These are phyloP conservation scores for Phytopythium kandeliae DNA, from an alignment of 352 stramenopile species.

Conservation along the genomic window DNA sequence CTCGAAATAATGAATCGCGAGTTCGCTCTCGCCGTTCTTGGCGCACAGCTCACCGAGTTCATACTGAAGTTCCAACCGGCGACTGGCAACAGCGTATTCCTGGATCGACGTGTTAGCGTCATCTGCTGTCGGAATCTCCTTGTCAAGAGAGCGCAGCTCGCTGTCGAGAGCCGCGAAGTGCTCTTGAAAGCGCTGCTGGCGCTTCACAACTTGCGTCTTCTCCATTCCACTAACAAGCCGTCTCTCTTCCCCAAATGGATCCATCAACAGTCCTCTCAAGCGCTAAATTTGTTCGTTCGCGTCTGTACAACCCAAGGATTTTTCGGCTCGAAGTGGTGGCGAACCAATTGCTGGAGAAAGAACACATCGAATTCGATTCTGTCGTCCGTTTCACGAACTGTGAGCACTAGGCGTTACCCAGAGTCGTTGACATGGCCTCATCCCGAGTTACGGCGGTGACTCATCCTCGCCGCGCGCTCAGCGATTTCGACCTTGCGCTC, in stretches of 20 bases:
- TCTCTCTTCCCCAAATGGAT: not conserved
- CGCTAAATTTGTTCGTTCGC: too few relatives aligned
- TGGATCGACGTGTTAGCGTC: not conserved
- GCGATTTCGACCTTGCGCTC: slow-evolving; percentile 92
- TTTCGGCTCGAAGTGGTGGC: too few relatives aligned
- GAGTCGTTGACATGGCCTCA: too few relatives aligned
- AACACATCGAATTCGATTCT: too few relatives aligned
- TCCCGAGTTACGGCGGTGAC: slow-evolving; percentile 7
- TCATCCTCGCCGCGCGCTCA: slow-evolving; percentile 73
- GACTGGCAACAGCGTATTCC: not conserved
- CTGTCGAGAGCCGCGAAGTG: slow-evolving; percentile 15
- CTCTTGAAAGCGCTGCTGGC: slow-evolving; percentile 26
- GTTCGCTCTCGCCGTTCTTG: slow-evolving; percentile 20
- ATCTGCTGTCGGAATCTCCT: slow-evolving; percentile 5
- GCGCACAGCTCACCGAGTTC: slow-evolving; percentile 28
- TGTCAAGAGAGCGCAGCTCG: slow-evolving; percentile 14
- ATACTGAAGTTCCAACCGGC: slow-evolving; percentile 22
- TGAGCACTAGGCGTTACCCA: too few relatives aligned
- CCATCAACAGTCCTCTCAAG: too few relatives aligned
- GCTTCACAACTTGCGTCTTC: slow-evolving; percentile 17
- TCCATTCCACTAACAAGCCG: slow-evolving; percentile 11
- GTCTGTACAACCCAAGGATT: too few relatives aligned
- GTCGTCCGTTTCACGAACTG: too few relatives aligned
- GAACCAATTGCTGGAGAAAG: too few relatives aligned
- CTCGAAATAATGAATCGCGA: slow-evolving; percentile 32